These are phyloP conservation scores for Talaromyces sp. DNA, from an alignment of 2,329 filamentous ascomycete genomes.

Conservation along the genomic window DNA sequence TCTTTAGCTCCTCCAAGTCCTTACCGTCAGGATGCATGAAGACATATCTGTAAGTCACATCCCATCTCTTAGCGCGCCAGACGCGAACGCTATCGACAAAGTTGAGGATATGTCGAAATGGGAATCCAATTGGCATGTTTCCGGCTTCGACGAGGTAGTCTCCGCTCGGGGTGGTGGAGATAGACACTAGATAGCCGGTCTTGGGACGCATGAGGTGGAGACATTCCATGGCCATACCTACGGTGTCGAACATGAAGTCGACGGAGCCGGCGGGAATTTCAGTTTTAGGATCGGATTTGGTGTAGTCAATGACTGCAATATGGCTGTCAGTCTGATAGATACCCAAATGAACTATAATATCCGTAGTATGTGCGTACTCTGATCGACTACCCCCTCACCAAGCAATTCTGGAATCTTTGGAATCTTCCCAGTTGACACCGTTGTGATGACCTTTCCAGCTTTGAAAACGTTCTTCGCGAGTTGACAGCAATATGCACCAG, in stretches of 20 bases:
- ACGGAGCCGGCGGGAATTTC: constrained; percentile 43
- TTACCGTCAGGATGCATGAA: constrained; percentile 41
- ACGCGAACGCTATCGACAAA: constrained; percentile 36
- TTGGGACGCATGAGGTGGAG: constrained; percentile 43
- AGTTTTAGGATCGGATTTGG: constrained; percentile 37
- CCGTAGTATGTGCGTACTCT: constrained; percentile 23
- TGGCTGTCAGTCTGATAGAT: not conserved
- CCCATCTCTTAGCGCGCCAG: constrained; percentile 44
- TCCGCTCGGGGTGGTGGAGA: constrained; percentile 34
- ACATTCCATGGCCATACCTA: constrained; percentile 37
- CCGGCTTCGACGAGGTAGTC: constrained; percentile 29
- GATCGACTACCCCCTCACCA: constrained; percentile 46
- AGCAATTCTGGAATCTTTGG: constrained; percentile 42
- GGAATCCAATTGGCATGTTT: constrained; percentile 28
- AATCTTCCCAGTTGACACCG: constrained; percentile 52
- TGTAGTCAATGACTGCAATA: constrained; percentile 48
- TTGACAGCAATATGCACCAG: constrained; percentile 47
- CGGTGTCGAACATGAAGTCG: constrained; percentile 52
- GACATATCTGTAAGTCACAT: constrained; percentile 42
- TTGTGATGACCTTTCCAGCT: constrained; percentile 50
- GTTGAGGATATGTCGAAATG: constrained; percentile 30
- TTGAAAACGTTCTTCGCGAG: constrained; percentile 51
- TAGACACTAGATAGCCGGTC: constrained; percentile 33
- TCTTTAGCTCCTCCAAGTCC: constrained; percentile 41
- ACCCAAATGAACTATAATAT: not conserved